Evolutionary conservation across 331 rosid genomes (phyloP).

Genomic region (Acacia pycnantha): DNA sequence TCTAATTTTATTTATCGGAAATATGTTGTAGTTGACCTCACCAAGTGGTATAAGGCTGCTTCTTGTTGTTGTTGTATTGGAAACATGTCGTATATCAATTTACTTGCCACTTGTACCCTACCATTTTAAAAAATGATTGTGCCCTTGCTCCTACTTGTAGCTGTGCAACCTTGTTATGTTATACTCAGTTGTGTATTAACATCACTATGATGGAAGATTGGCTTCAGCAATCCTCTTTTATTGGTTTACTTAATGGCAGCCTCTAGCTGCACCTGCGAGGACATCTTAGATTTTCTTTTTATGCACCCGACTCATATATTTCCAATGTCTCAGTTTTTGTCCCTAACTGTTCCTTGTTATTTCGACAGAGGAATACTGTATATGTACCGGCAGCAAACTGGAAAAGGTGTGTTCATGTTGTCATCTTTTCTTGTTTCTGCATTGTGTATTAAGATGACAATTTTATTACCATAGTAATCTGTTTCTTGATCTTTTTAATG

Average conservation of each 20-base stretch:
- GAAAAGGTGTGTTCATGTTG: constrained; percentile 65
- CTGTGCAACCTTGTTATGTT: background rate
- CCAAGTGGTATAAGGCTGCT: too few relatives aligned
- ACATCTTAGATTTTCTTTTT: constrained; percentile 9
- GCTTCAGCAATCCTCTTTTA: constrained; percentile 14
- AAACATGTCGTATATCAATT: background rate
- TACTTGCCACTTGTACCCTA: background rate
- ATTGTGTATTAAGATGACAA: background rate
- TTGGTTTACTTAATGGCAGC: background rate
- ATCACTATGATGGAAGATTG: background rate
- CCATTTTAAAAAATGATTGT: background rate
- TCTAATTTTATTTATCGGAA: background rate
- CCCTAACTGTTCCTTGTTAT: constrained; percentile 31
- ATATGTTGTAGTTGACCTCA: too few relatives aligned
- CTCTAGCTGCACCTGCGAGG: constrained; percentile 20
- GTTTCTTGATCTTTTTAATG: background rate
- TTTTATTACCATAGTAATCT: background rate
- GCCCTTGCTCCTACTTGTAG: background rate
- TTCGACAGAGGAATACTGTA: constrained; percentile 75
- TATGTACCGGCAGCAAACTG: constrained; percentile 75
- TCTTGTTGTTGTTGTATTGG: background rate
- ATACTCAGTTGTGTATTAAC: constrained; percentile 1
- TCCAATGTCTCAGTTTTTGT: background rate
- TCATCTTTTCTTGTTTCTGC: background rate
- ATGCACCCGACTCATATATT: background rate